Base-by-base conservation (phyloP, 148 eudicot genomes). In the Chenopodium album region DNA sequence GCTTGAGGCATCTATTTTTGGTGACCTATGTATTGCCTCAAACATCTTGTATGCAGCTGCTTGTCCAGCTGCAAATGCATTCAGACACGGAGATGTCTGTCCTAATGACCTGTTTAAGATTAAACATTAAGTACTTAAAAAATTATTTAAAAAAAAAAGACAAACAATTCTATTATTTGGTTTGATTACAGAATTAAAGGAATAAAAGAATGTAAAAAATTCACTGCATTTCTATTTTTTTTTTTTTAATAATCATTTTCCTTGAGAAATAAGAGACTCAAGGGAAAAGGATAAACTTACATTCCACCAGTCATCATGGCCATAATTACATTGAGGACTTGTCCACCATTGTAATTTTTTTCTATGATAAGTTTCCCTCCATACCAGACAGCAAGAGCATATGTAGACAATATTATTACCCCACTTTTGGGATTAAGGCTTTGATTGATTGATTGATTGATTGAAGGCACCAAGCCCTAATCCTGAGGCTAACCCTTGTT, bases 1-100 rank as follows among this genome's bases (percentile, higher is more conserved):
- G 81, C 88, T 90, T 60, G 88, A 83, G 20, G 94, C 89, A 82
- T 92, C 98, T 26, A 94, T 94, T 46, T 65, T 71, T 26, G 97
- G 95, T 64, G 76, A 79, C 28, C 97, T 86, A 19, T 91, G 83
- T 82, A 94, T 94, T 22, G 95, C 80, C 82, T 91, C 90, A 75
- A 92, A 94, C 98, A 92, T 94, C 84, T 91, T 94, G 86, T 89
- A 89, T 32, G 97, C 97, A 63, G 97, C 93, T 80, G 94, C 92
- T 80, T 92, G 92, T 32, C 97, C 97, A 47, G 93, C 92, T 67
- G 92, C 88, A 87, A 92, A 91, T 79, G 94, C 93, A 83, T 85
- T 90, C 63, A 94, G 59, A 76, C 82, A 87, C 2, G 98, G 94
- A 72, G 97, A 86, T 64, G 92, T 82, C 75, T 94, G 97, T 54